A percentile compares a stretch with the other conserved stretches of the same genome.
Conservation (phyloP, 441 rosid species). For the Aleurites moluccanus region DNA sequence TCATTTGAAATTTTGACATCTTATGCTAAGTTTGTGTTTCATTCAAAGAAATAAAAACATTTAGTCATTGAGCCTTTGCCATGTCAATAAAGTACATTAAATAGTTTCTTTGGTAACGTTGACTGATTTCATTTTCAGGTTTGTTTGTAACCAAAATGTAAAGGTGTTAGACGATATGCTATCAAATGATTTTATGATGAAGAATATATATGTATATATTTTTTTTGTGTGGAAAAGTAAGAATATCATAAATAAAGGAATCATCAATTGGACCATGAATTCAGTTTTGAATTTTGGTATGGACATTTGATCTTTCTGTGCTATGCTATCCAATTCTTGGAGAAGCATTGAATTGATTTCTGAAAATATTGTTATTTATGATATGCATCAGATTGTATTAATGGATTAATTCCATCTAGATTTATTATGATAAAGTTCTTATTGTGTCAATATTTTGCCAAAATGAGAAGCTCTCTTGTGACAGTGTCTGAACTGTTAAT, state of each 20-base stretch:
- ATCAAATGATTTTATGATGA: neutral
- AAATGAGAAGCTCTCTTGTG: neutral
- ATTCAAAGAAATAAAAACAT: neutral
- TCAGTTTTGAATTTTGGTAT: neutral
- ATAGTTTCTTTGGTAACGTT: neutral
- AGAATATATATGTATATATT: neutral
- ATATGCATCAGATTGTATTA: neutral
- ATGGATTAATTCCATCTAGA: neutral
- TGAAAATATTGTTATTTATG: neutral
- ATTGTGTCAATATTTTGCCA: neutral
- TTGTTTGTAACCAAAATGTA: neutral
- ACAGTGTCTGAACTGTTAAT: neutral
- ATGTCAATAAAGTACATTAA: neutral
- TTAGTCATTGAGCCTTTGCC: neutral
- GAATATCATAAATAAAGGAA: neutral
- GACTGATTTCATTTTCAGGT: neutral
- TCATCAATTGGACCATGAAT: neutral
- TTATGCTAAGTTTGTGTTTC: neutral
- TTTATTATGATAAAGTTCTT: neutral
- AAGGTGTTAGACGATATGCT: neutral
- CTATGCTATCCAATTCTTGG: neutral
- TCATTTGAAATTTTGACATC: neutral
- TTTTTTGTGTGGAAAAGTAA: neutral
- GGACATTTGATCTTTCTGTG: neutral
- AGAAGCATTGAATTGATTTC: neutral